Conservation (phyloP, 2,329 filamentous ascomycete species). For the Cryphonectria nitschkei region DNA sequence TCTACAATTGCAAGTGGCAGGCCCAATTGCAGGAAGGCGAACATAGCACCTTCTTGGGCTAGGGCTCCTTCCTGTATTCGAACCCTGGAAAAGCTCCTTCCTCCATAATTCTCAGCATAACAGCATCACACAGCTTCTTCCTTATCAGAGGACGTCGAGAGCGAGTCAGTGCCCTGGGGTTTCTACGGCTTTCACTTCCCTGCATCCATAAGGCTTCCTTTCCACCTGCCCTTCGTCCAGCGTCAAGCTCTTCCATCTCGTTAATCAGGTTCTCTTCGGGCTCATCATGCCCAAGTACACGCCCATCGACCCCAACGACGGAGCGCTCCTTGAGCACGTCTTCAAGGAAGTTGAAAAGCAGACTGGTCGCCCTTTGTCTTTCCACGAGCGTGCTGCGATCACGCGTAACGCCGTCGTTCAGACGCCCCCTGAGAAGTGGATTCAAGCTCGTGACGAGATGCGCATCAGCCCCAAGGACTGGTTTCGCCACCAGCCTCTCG, state of each 20-base stretch:
- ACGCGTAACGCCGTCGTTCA: background rate
- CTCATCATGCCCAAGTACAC: background rate
- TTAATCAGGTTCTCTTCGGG: background rate
- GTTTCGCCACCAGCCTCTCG: conserved; percentile 9
- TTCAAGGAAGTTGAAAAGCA: background rate
- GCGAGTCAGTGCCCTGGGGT: too few species aligned
- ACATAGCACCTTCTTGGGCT: background rate
- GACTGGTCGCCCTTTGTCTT: background rate
- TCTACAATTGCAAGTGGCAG: background rate
- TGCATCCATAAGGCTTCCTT: too few species aligned
- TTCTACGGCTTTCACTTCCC: background rate
- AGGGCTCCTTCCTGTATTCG: background rate
- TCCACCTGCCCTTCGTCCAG: too few species aligned
- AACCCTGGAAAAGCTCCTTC: too few species aligned
- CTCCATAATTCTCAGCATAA: too few species aligned
- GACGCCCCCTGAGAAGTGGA: background rate
- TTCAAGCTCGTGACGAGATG: background rate
- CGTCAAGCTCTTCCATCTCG: background rate
- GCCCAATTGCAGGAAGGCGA: background rate
- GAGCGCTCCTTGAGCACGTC: background rate
- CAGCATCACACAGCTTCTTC: background rate
- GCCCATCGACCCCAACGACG: background rate
- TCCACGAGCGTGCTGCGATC: background rate
- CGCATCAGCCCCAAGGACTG: conserved; percentile 2
- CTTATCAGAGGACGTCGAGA: too few species aligned